Evolutionary conservation across 345 rosid species (phyloP), one percentile per base, ranked within the genome.

Genomic region (Carallia brachiata): DNA sequence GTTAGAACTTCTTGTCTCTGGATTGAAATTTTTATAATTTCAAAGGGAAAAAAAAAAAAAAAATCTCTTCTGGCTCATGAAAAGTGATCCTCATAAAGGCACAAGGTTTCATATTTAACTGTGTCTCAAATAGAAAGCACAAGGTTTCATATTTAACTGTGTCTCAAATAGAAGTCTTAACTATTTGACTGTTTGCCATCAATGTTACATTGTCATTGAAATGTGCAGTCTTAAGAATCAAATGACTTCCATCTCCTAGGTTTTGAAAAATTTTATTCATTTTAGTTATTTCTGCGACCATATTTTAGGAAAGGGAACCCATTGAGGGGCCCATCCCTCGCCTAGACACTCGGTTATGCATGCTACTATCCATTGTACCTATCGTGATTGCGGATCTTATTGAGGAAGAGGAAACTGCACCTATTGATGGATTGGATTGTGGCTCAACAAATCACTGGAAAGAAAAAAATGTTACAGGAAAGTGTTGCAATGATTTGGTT

Each of bases 301-400:
- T 9, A 60, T 73, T 7, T 57, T 78, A 95, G 99, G 99, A 95
- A 84, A 90, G 97, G 77, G 91, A 95, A 71, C 85, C 89, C 39
- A 79, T 82, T 67, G 99, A 95, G 81, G 97, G 97, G 69, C 94
- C 94, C 47, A 89, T 92, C 71, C 99, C 97, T 75, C 97, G 92
- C 66, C 73, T 88, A 69, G 97, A 95, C 63, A 85, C 97, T 52
- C 81, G 87, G 80, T 83, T 92, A 81, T 92, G 93, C 84, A 80
- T 95, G 88, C 77, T 92, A 68, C 78, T 95, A 74, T 92, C 93
- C 32, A 65, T 95, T 71, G 79, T 95, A 67, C 84, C 93, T 52
- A 88, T 92, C 66, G 86, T 89, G 31, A 79, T 89, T 71, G 93
- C 93, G 62, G 82, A 81, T 65, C 86, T 95, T 66, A 86, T 95